Percentiles rank a stretch among this genome's conserved stretches.
These are phyloP conservation scores for Cystoderma amianthinum DNA, from an alignment of 768 basidiomycete genomes.

Conservation along the genomic window DNA sequence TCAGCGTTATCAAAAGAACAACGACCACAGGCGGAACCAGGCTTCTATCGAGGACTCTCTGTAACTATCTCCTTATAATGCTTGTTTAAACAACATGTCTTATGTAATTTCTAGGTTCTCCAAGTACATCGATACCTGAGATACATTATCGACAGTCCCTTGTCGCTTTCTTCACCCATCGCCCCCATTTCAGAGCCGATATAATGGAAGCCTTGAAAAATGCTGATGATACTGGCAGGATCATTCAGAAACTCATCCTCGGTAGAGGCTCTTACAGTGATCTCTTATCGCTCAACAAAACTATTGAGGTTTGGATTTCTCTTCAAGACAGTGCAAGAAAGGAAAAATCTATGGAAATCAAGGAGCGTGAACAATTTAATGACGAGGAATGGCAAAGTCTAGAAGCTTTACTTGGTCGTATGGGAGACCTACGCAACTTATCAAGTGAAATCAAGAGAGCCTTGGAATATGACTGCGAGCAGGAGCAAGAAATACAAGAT, in stretches of 20 bases:
- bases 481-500: neutral
- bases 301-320: slow-evolving; percentile 52
- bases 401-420: slow-evolving; percentile 42
- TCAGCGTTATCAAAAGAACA: slow-evolving; percentile 73
- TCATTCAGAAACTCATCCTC: slow-evolving; percentile 71
- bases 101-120: slow-evolving; percentile 52
- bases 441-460: slow-evolving; percentile 49
- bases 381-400: slow-evolving; percentile 48
- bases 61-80: slow-evolving; percentile 40
- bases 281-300: slow-evolving; percentile 54
- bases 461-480: slow-evolving; percentile 18
- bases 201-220: slow-evolving; percentile 46
- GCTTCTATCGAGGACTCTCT: slow-evolving; percentile 68
- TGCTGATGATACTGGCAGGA: slow-evolving; percentile 65
- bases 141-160: slow-evolving; percentile 73
- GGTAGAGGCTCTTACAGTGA: slow-evolving; percentile 63
- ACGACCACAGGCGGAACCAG: slow-evolving; percentile 73
- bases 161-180: slow-evolving; percentile 60
- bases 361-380: slow-evolving; percentile 20
- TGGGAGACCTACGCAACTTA: slow-evolving; percentile 46
- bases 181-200: slow-evolving; percentile 61
- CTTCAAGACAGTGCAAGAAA: slow-evolving; percentile 44
- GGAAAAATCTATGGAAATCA: slow-evolving; percentile 48
- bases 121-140: slow-evolving; percentile 68
- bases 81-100: slow-evolving; percentile 16